Evolutionary conservation across 257 asterid genomes (phyloP), one percentile per base, ranked within the genome.

Genomic region (Leptodermis oblonga): DNA sequence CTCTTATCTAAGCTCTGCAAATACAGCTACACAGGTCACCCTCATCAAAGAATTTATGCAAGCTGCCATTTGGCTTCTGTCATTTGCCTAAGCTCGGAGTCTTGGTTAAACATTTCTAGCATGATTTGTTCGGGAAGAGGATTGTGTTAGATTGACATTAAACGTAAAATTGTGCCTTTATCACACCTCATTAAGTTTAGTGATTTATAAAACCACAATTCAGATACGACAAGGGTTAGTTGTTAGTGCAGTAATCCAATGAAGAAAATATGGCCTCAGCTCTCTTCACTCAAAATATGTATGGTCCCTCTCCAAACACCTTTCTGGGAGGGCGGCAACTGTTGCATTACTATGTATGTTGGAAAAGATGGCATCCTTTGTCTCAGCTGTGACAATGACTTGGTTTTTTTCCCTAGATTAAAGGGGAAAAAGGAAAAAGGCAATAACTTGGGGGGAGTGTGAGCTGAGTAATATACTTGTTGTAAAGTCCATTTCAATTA

Each of bases 1-100:
- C 39, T 28, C 62, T 56, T 34, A 28, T 56, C 62, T 37, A 26
- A 56, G 39, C n/a, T 56, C 33, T 28, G 62, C 62, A n/a, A n/a
- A n/a, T n/a, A 56, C 0, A 28, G 34, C 34, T 23, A 23, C 37
- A 11, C 62, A 54, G 20, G 61, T 56, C 62, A 56, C 37, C 26
- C 62, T 55, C 62, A 28, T 23, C 36, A 55, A 55, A 4, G 26
- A 51, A 7, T n/a, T 34, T 34, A 41, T 41, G 45, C 45, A 41
- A 4, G 45, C 45, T 41, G 45, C 45, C 45, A 41, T 10, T 41
- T 41, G 45, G 12, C 45, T 4, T 1, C 45, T 41, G 10, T 1
- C 12, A 10, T n/a, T n/a, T 4, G 10, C 13, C 13, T 41, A 10
- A 41, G 2, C 10, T 5, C 45, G 10, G 12, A 41, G 45, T 10